Evolutionary conservation across 2,329 filamentous ascomycete genomes (phyloP).

Genomic region (Penicillium sp.): DNA sequence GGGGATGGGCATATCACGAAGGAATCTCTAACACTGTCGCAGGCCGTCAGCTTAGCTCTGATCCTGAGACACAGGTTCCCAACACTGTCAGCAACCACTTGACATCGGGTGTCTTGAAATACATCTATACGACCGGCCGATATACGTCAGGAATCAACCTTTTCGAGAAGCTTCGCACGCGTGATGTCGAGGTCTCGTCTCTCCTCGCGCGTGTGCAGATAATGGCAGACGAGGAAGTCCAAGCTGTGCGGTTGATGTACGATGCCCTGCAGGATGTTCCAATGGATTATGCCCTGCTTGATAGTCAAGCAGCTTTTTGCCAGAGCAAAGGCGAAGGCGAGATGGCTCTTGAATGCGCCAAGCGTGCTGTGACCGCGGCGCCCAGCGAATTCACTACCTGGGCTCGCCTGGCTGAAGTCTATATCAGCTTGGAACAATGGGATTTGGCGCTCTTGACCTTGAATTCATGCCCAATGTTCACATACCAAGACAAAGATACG

Average conservation of each 20-base stretch:
- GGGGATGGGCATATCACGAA: neutral
- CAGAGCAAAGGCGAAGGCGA: slow-evolving; percentile 80
- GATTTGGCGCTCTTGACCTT: slow-evolving; percentile 89
- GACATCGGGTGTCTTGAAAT: slow-evolving; percentile 85
- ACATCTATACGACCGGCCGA: slow-evolving; percentile 90
- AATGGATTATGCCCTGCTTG: slow-evolving; percentile 96
- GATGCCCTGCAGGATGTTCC: slow-evolving; percentile 84
- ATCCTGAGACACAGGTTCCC: slow-evolving; percentile 94
- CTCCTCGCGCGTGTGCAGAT: slow-evolving; percentile 85
- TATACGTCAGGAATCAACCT: slow-evolving; percentile 95
- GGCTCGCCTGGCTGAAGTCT: slow-evolving; percentile 88
- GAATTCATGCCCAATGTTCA: slow-evolving; percentile 99
- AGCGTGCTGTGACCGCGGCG: slow-evolving; percentile 87
- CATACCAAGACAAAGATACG: slow-evolving; percentile 96
- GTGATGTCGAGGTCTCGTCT: slow-evolving; percentile 90
- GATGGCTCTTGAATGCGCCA: slow-evolving; percentile 86
- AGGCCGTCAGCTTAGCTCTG: slow-evolving; percentile 94
- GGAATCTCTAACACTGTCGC: neutral
- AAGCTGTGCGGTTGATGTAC: slow-evolving; percentile 80
- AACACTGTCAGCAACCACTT: slow-evolving; percentile 96
- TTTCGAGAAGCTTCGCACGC: slow-evolving; percentile 87
- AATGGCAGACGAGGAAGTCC: slow-evolving; percentile 95
- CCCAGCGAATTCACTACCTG: slow-evolving; percentile 97
- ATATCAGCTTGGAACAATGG: slow-evolving; percentile 92
- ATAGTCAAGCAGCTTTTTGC: slow-evolving; percentile 88